A percentile compares a stretch with the other conserved stretches of the same genome.
Conservation (phyloP, 371 early-diverging fungal genomes). For the Mortierella sp. region DNA sequence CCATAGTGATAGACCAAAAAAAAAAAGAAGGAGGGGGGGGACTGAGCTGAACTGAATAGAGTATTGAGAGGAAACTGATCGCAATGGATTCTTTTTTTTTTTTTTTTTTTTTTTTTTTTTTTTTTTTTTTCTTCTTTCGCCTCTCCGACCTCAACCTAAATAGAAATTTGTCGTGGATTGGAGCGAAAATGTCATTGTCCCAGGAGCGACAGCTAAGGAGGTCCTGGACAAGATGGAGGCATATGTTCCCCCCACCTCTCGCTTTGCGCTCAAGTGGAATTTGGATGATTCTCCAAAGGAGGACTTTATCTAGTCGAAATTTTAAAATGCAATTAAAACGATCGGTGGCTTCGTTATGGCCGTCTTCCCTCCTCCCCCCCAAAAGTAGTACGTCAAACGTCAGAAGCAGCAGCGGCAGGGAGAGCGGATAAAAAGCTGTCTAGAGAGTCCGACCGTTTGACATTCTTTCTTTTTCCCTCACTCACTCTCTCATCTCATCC, state of each 20-base stretch:
- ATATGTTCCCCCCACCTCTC: slow-evolving; percentile 64
- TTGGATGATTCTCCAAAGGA: slow-evolving; percentile 21
- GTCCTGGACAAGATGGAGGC: slow-evolving; percentile 66
- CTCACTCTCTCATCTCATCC: neutral
- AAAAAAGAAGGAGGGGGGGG: too few species aligned
- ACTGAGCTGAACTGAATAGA: too few species aligned
- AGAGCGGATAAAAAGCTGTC: neutral
- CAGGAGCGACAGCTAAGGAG: slow-evolving; percentile 69
- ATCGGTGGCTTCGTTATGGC: too few species aligned
- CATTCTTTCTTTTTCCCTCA: neutral
- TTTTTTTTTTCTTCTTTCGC: neutral
- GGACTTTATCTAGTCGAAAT: slow-evolving; percentile 26
- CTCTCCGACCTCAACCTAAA: neutral
- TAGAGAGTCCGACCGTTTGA: neutral
- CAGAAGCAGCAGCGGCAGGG: too few species aligned
- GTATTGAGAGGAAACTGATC: too few species aligned
- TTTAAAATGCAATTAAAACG: slow-evolving; percentile 2
- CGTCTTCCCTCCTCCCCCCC: too few species aligned
- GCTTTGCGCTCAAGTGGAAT: slow-evolving; percentile 68
- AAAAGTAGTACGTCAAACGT: too few species aligned
- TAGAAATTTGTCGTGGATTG: slow-evolving; percentile 68
- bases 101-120: neutral
- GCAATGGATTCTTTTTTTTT: too few species aligned
- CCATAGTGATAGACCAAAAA: too few species aligned
- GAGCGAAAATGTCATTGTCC: slow-evolving; percentile 62